Percentiles rank a stretch among this genome's conserved stretches.
These are phyloP conservation scores for Sporothrix schenckii DNA, from an alignment of 2,329 filamentous ascomycete species.

Conservation along the genomic window DNA sequence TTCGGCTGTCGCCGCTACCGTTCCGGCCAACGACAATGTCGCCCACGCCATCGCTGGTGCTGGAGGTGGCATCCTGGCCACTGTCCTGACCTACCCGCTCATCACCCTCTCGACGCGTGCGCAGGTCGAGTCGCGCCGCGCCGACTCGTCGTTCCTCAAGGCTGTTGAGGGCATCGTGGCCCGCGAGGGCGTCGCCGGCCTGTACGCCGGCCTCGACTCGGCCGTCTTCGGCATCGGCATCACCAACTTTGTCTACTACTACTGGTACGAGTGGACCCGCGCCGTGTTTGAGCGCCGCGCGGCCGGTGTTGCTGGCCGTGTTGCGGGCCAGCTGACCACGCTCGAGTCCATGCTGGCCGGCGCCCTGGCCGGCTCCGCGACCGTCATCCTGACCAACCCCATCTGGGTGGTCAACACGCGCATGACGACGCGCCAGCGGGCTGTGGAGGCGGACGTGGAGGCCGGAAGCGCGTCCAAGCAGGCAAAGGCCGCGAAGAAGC, in stretches of 20 bases:
- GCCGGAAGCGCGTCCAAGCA: constrained; percentile 32
- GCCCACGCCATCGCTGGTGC: constrained; percentile 91
- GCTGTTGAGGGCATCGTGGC: constrained; percentile 85
- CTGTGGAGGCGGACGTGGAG: constrained; percentile 34
- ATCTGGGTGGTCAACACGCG: constrained; percentile 99
- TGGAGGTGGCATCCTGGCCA: constrained; percentile 90
- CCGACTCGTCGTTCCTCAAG: constrained; percentile 79
- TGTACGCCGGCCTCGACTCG: constrained; percentile 91
- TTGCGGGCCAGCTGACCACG: constrained; percentile 81
- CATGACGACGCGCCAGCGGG: constrained; percentile 84
- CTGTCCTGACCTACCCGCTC: constrained; percentile 95
- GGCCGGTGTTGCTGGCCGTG: constrained; percentile 56
- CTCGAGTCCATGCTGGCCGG: constrained; percentile 94
- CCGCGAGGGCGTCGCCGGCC: constrained; percentile 83
- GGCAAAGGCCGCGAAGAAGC: constrained; percentile 49
- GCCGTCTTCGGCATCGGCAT: constrained; percentile 97
- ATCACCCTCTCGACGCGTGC: constrained; percentile 97
- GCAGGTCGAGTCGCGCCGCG: constrained; percentile 95
- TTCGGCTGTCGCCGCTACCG: constrained; percentile 63
- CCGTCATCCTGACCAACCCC: constrained; percentile 93
- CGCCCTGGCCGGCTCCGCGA: constrained; percentile 89
- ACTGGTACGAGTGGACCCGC: constrained; percentile 99
- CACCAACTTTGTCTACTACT: constrained; percentile 99
- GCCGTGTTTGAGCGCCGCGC: constrained; percentile 82
- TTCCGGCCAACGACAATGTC: constrained; percentile 94